These are phyloP conservation scores for Cetraspora pellucida DNA, from an alignment of 192 early-diverging fungal genomes.

Conservation along the genomic window DNA sequence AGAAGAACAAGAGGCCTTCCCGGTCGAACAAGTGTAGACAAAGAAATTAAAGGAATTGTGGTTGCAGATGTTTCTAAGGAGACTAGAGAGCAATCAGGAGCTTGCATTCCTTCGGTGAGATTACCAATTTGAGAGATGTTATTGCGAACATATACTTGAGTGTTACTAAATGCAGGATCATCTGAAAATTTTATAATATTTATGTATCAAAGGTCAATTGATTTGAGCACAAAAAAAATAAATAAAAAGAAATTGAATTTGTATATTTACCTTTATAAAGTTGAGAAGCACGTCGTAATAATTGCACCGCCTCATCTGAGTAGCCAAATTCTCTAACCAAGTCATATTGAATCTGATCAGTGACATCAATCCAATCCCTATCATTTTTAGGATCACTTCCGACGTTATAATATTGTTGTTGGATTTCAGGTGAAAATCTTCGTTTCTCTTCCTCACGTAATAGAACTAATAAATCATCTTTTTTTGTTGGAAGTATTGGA, in stretches of 20 bases:
- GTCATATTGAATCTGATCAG: constrained; percentile 21
- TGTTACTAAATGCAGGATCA: constrained; percentile 6
- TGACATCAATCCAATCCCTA: constrained; percentile 29
- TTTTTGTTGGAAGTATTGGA: constrained; percentile 26
- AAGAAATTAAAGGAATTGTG: background rate
- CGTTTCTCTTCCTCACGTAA: constrained; percentile 21
- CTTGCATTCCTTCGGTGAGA: constrained; percentile 24
- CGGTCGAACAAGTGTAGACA: background rate
- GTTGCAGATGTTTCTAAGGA: background rate
- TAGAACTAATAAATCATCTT: constrained; percentile 9
- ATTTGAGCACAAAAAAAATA: background rate
- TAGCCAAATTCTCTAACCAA: constrained; percentile 30
- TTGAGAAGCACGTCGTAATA: constrained; percentile 29
- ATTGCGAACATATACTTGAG: constrained; percentile 28
- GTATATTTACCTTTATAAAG: constrained; percentile 16
- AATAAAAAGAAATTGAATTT: background rate
- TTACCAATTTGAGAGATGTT: constrained; percentile 15
- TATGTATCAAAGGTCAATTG: background rate
- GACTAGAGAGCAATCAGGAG: constrained; percentile 21
- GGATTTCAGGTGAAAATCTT: constrained; percentile 17
- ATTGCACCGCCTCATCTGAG: constrained; percentile 19
- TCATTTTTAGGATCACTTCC: constrained; percentile 15
- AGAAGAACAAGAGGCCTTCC: constrained; percentile 22
- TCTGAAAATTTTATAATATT: background rate
- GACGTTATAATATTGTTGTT: constrained; percentile 24